phyloP scores from a whole-genome alignment of 1,139 yeast genomes.

The Schwanniomyces etchellsii region DNA sequence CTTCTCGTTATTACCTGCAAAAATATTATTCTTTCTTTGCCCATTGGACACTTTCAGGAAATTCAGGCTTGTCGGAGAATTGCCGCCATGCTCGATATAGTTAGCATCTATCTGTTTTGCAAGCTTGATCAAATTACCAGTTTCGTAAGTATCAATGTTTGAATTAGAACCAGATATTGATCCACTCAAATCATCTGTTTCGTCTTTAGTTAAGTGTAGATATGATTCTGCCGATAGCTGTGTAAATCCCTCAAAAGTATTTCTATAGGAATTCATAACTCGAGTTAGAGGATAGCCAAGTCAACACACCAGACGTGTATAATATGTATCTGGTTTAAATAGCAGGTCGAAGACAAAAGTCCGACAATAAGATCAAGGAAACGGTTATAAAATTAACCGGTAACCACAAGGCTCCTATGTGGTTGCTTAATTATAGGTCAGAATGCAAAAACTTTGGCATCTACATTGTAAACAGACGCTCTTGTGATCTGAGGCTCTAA shows the following conservation, averaged over 20 bases:
- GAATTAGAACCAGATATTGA: background rate
- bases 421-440: too few species aligned
- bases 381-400: too few species aligned
- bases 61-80: too few species aligned
- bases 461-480: constrained; percentile 15
- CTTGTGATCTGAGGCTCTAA: constrained; percentile 1
- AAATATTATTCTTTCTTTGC: too few species aligned
- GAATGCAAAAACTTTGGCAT: background rate
- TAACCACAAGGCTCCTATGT: too few species aligned
- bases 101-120: constrained; percentile 1
- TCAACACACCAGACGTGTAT: background rate
- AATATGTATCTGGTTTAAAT: too few species aligned
- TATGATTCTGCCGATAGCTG: constrained; percentile 25
- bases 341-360: too few species aligned
- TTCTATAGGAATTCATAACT: constrained; percentile 7
- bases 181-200: constrained; percentile 1
- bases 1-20: too few species aligned
- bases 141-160: background rate
- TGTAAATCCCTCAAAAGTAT: constrained; percentile 14
- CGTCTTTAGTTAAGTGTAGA: constrained; percentile 24
- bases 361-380: too few species aligned
- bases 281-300: constrained; percentile 3
- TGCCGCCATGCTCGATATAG: too few species aligned
- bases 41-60: too few species aligned
- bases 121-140: background rate